Evolutionary conservation across 2,329 filamentous ascomycete species (phyloP).

Genomic region (Curvularia sp.): DNA sequence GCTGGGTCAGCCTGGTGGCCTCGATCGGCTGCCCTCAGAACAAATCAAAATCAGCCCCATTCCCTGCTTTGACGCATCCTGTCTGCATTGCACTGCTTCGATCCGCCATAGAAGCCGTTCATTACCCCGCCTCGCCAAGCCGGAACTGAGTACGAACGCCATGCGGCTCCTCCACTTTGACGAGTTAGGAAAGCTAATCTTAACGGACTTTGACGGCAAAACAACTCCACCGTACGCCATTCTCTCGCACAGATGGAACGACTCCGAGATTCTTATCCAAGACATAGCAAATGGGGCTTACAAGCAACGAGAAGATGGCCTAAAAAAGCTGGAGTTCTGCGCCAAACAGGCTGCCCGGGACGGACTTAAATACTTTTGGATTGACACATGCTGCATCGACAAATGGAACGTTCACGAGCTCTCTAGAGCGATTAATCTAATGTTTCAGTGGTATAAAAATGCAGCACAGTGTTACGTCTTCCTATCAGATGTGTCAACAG

Average conservation of each 20-base stretch:
- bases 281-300: background rate
- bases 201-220: background rate
- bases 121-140: background rate
- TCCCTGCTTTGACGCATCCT: background rate
- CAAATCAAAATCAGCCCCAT: background rate
- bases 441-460: slow-evolving; percentile 12
- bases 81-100: background rate
- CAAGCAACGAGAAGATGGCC: background rate
- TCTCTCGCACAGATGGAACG: background rate
- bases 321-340: background rate
- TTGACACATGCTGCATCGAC: background rate
- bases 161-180: background rate
- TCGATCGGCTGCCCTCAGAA: background rate
- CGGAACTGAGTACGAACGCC: background rate
- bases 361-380: background rate
- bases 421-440: background rate
- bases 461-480: slow-evolving; percentile 10
- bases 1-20: background rate
- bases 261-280: background rate
- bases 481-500: slow-evolving; percentile 12
- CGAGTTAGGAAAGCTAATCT: background rate
- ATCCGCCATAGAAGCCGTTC: background rate
- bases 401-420: background rate
- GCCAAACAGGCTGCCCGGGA: background rate
- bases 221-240: background rate